A percentile compares a stretch with the other conserved stretches of the same genome.
Evolutionary conservation across 2,329 filamentous ascomycete species (phyloP).

Genomic region (Parascedosporium putredinis): DNA sequence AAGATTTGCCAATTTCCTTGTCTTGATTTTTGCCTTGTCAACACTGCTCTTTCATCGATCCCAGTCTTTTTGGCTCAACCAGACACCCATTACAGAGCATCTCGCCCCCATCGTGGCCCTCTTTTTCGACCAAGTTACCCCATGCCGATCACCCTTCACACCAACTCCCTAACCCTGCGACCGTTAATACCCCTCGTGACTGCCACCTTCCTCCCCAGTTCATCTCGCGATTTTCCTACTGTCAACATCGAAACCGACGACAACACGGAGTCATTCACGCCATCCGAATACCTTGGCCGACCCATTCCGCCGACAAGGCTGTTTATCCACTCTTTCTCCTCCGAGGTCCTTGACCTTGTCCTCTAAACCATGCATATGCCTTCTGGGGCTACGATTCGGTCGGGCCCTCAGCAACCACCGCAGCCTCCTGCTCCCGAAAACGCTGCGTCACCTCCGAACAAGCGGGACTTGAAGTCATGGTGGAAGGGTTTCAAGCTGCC

Average conservation of each 20-base stretch:
- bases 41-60: not conserved
- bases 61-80: not conserved
- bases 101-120: not conserved
- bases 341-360: not conserved
- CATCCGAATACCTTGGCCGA: not conserved
- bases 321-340: not conserved
- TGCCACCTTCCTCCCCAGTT: not conserved
- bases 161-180: slow-evolving; percentile 1
- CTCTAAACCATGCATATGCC: not conserved
- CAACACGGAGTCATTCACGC: not conserved
- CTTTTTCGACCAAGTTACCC: not conserved
- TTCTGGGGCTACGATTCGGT: not conserved
- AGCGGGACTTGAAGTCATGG: slow-evolving; percentile 86
- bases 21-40: not conserved
- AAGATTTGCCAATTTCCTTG: not conserved
- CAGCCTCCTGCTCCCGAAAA: slow-evolving; percentile 21
- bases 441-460: slow-evolving; percentile 63
- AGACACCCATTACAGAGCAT: not conserved
- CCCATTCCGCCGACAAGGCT: not conserved
- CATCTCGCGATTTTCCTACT: not conserved
- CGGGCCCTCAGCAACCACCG: slow-evolving; percentile 4
- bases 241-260: not conserved
- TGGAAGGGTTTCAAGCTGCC: slow-evolving; percentile 89
- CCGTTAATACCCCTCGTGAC: slow-evolving; percentile 3
- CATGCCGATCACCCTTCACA: slow-evolving; percentile 2